Evolutionary conservation across 2,329 filamentous ascomycete species (phyloP).

Genomic region (Aspergillus costaricaensis): DNA sequence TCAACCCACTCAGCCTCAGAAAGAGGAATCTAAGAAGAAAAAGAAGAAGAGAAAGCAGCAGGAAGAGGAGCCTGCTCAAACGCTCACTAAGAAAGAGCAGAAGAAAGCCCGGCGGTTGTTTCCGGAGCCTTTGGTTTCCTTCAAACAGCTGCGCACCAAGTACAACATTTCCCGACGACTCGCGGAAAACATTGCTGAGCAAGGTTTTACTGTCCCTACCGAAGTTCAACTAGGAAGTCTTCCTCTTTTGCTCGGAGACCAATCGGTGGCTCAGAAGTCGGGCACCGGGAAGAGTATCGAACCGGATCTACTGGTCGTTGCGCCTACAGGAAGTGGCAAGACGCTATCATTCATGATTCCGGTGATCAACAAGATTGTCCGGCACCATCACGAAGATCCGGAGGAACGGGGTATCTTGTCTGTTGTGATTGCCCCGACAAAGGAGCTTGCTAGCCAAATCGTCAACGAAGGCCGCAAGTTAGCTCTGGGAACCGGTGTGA

Average conservation of each 20-base stretch:
- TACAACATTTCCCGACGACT: slow-evolving; percentile 76
- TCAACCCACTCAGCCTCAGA: slow-evolving; percentile 22
- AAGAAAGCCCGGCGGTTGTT: slow-evolving; percentile 62
- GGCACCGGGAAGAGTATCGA: slow-evolving; percentile 35
- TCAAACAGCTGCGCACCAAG: slow-evolving; percentile 67
- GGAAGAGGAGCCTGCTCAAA: slow-evolving; percentile 34
- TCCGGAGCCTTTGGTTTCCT: slow-evolving; percentile 77
- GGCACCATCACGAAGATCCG: slow-evolving; percentile 52
- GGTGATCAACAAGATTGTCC: slow-evolving; percentile 73
- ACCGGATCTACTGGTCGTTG: slow-evolving; percentile 81
- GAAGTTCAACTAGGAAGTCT: slow-evolving; percentile 89
- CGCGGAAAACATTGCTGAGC: slow-evolving; percentile 74
- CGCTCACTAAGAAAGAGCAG: slow-evolving; percentile 50
- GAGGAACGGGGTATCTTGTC: slow-evolving; percentile 63
- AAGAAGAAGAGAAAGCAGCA: slow-evolving; percentile 59
- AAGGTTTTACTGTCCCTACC: slow-evolving; percentile 85
- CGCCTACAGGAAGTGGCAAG: slow-evolving; percentile 95
- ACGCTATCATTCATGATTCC: slow-evolving; percentile 92
- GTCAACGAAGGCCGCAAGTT: slow-evolving; percentile 82
- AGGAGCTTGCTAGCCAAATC: slow-evolving; percentile 80
- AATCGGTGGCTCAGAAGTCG: slow-evolving; percentile 44
- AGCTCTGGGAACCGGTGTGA: slow-evolving; percentile 72
- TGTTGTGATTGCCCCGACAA: slow-evolving; percentile 75
- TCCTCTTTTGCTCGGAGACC: slow-evolving; percentile 68
- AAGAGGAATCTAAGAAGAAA: slow-evolving; percentile 50